Percentiles rank a stretch among this genome's conserved stretches.
These are phyloP conservation scores for Ophiostoma tasmaniense DNA, from an alignment of 2,329 filamentous ascomycete species.

Conservation along the genomic window DNA sequence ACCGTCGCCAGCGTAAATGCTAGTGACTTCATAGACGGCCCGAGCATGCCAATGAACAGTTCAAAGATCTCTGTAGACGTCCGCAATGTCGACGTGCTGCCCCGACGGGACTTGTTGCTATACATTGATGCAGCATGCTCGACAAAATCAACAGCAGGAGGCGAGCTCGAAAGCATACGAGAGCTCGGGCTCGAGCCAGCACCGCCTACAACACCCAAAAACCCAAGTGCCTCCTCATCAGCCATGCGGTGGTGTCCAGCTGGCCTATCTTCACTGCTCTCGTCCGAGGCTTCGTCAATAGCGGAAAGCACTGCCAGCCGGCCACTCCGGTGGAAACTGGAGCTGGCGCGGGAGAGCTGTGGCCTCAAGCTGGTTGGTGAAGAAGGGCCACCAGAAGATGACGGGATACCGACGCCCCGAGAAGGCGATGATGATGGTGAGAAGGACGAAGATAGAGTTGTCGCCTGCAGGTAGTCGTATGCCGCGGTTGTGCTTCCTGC, in stretches of 20 bases:
- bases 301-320: slow-evolving; percentile 44
- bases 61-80: slow-evolving; percentile 80
- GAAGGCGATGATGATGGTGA: slow-evolving; percentile 27
- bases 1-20: slow-evolving; percentile 84
- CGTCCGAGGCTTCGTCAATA: slow-evolving; percentile 55
- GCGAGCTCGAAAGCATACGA: background rate
- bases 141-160: background rate
- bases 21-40: slow-evolving; percentile 93
- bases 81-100: slow-evolving; percentile 31
- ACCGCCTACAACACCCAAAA: background rate
- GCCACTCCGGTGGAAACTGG: slow-evolving; percentile 32
- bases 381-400: background rate
- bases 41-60: slow-evolving; percentile 78
- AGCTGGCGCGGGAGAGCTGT: slow-evolving; percentile 24
- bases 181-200: background rate
- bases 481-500: background rate
- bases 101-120: slow-evolving; percentile 19
- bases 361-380: slow-evolving; percentile 11
- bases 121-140: slow-evolving; percentile 6
- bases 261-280: slow-evolving; percentile 39
- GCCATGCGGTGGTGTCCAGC: background rate
- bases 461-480: slow-evolving; percentile 17
- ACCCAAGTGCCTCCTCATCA: slow-evolving; percentile 1
- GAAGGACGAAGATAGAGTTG: slow-evolving; percentile 25
- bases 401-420: background rate